phyloP scores from a whole-genome alignment of 1,139 yeast species.

The Suhomyces bolitotheri region DNA sequence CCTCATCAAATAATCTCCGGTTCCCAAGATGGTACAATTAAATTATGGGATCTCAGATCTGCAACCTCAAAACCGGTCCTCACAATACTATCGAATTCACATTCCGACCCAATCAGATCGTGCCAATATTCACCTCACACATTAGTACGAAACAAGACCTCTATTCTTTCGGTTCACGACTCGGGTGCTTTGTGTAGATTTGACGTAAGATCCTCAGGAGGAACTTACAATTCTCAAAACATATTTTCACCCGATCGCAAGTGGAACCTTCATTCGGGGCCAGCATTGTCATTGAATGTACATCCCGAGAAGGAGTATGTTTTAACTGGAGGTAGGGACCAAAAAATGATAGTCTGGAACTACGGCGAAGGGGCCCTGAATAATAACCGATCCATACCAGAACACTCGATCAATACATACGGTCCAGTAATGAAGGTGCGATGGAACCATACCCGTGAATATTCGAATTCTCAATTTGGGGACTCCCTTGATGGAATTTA shows the following conservation, averaged over 20 bases:
- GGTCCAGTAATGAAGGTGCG: conserved; percentile 73
- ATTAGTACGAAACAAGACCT: conserved; percentile 31
- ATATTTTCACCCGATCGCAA: conserved; percentile 59
- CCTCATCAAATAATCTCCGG: conserved; percentile 73
- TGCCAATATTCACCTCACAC: conserved; percentile 61
- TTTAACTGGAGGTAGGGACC: conserved; percentile 92
- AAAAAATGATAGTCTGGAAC: conserved; percentile 79
- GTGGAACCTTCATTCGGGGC: conserved; percentile 88
- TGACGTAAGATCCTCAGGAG: conserved; percentile 58
- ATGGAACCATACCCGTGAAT: conserved; percentile 51
- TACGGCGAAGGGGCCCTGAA: conserved; percentile 37
- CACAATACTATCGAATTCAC: conserved; percentile 46
- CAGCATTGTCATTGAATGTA: conserved; percentile 85
- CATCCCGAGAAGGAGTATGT: conserved; percentile 82
- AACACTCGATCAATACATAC: conserved; percentile 71
- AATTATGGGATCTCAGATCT: conserved; percentile 82
- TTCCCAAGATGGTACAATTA: conserved; percentile 86
- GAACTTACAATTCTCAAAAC: conserved; percentile 22
- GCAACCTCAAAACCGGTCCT: conserved; percentile 46
- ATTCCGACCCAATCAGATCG: conserved; percentile 65
- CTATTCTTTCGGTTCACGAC: conserved; percentile 71
- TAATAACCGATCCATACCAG: conserved; percentile 54
- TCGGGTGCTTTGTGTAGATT: conserved; percentile 84
- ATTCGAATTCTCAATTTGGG: conserved; percentile 1
- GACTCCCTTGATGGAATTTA: conserved; percentile 5